Conservation (phyloP, 2,329 filamentous ascomycete genomes). For the Fusarium metavorans region DNA sequence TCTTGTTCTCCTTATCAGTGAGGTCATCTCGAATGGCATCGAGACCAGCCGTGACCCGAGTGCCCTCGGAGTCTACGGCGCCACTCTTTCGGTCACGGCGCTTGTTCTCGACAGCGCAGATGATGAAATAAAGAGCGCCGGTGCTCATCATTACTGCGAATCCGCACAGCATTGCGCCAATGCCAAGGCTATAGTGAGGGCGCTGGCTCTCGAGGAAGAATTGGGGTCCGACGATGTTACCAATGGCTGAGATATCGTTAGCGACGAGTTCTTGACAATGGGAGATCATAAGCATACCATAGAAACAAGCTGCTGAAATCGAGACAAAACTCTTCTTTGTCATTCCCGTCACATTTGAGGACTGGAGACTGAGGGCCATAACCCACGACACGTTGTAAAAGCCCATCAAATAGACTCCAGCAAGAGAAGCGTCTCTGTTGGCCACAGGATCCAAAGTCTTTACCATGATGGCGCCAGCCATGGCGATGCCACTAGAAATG, state of each 20-base stretch:
- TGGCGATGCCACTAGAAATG: slow-evolving; percentile 29
- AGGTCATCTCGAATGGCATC: not conserved
- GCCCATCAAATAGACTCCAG: slow-evolving; percentile 47
- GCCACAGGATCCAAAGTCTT: slow-evolving; percentile 30
- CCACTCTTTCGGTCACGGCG: slow-evolving; percentile 10
- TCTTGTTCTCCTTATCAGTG: not conserved
- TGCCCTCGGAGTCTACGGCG: not conserved
- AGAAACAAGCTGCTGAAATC: slow-evolving; percentile 40
- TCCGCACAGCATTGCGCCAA: slow-evolving; percentile 39
- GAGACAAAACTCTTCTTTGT: slow-evolving; percentile 46
- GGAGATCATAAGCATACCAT: slow-evolving; percentile 13
- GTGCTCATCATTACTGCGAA: slow-evolving; percentile 38
- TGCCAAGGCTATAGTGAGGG: slow-evolving; percentile 42
- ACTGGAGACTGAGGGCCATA: slow-evolving; percentile 44
- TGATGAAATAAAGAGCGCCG: slow-evolving; percentile 31
- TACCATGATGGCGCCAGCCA: slow-evolving; percentile 42
- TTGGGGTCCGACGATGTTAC: slow-evolving; percentile 46
- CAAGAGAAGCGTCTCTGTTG: slow-evolving; percentile 40
- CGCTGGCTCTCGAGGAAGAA: slow-evolving; percentile 41
- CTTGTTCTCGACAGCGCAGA: slow-evolving; percentile 40
- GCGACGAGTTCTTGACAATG: not conserved
- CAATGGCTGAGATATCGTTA: slow-evolving; percentile 23
- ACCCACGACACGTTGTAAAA: slow-evolving; percentile 47
- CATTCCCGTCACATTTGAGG: slow-evolving; percentile 43
- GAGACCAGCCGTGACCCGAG: not conserved